Base-by-base conservation (phyloP, 2,329 filamentous ascomycete genomes). In the Cladorrhinum sp. region DNA sequence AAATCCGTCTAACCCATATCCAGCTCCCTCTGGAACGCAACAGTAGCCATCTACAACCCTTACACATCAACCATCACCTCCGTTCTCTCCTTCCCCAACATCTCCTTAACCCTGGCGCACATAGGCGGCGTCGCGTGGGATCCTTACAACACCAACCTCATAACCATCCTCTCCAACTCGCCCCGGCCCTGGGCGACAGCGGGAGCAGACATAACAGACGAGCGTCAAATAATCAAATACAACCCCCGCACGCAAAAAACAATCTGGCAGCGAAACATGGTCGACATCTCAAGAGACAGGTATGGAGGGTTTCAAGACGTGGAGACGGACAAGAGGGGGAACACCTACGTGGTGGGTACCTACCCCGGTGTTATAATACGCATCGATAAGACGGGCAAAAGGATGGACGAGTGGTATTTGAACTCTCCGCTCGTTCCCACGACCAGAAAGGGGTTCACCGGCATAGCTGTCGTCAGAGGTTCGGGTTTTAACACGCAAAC, bases 301-400 rank as follows among this genome's bases (percentile, higher is more conserved):
- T 77, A 74, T 62, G 71, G 74, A 23, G 76, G 74, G 5, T 76
- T 72, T 36, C 76, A 78, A 59, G 76, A 79, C 55, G 68, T 76
- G 2, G 75, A 73, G 39, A 71, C 73, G 55, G 75, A 77, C 53
- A 46, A 55, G 1, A 63, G 63, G 1, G 74, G 75, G 8, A 74
- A 75, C 66, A 70, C 73, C 0, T 78, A 73, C 55, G 72, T 74
- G 6, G 65, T 77, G 0, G 75, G 76, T 46, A 76, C 73, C 0
- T 77, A 66, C 8, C 74, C 75, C 0, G 72, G 73, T 20, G 73
- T 72, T 6, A 69, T 78, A 16, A 62, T 76, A 51, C 70, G 71
- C 12, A 69, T 76, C 9, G 68, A 67, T 24, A 53, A 69, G 26
- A 65, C 73, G 55, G 74, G 74, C 1, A 63, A 64, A 2, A 60